Percentiles rank a stretch among this genome's conserved stretches.
Conservation (phyloP, 1,284 basidiomycete genomes). For the Singerocomus inundabilis region DNA sequence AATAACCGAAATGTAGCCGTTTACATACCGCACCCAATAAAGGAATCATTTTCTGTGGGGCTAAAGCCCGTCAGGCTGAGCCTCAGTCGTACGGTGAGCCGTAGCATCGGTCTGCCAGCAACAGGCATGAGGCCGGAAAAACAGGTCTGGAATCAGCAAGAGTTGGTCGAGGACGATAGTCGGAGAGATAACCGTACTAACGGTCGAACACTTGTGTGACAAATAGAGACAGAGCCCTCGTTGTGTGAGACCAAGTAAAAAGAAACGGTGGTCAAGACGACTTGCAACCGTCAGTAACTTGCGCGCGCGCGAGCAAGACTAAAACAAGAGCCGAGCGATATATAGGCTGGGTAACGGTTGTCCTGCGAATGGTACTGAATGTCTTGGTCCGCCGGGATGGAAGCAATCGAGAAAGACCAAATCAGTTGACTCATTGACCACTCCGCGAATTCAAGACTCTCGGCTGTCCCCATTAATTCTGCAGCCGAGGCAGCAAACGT, state of each 20-base stretch:
- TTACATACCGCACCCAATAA: background rate
- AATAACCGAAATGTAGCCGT: background rate
- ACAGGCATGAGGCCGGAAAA: background rate
- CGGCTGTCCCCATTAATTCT: slow-evolving; percentile 6
- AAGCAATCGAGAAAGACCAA: slow-evolving; percentile 7
- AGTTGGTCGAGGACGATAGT: background rate
- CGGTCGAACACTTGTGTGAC: background rate
- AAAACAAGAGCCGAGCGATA: no score
- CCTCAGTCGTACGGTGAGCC: slow-evolving; percentile 1
- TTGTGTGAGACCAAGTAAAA: no score
- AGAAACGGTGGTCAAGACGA: no score
- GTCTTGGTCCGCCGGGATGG: slow-evolving; percentile 9
- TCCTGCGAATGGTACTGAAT: slow-evolving; percentile 4
- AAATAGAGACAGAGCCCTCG: background rate
- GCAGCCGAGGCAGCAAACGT: background rate
- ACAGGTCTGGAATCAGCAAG: background rate
- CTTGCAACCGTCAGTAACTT: no score
- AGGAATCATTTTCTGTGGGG: slow-evolving; percentile 4
- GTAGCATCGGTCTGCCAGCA: slow-evolving; percentile 4
- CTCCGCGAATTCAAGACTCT: slow-evolving; percentile 23
- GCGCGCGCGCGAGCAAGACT: no score
- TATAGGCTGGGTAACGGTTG: no score
- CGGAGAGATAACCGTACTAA: background rate
- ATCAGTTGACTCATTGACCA: slow-evolving; percentile 14
- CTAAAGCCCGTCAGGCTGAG: background rate